Base-by-base conservation (phyloP, 257 asterid genomes). In the Solanum medicagineum region DNA sequence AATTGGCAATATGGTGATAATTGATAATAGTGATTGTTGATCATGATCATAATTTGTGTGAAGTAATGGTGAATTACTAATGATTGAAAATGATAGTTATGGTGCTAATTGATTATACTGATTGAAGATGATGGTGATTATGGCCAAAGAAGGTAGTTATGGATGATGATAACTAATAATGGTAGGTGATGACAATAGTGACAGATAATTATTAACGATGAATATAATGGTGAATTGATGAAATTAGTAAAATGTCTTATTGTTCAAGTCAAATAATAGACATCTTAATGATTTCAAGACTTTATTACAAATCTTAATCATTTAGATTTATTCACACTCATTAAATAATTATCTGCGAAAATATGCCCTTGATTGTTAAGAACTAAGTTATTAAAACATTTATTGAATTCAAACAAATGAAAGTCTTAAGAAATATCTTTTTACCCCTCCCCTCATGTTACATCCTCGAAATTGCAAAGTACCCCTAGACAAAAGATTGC, bases 181-280 rank as follows among this genome's bases (percentile, higher is more conserved):
- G 73, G 1, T 55, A 1, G 11, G 9, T 0, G 6, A 1, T 11
- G 20, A 3, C 14, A 15, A 24, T 1, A 5, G 13, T 13, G 7
- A 5, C 7, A 13, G 1, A 26, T 65, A 29, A 13, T 65, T 3
- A 8, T 3, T 6, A 44, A 8, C 17, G 20, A 24, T 63, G 8
- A 13, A 26, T 11, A 0, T 0, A 65, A 19, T 0, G 20, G 1
- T 65, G 11, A 13, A 13, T 65, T 2, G 20, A 60, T 22, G 15
- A 10, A 22, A 60, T 59, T 59, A 59, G 29, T n/a, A 22, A 12
- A 24, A 63, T 26, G 1, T 53, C 56, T 4, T 14, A 1, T 53
- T 53, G 19, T 4, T 13, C 17, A 53, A 53, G 1, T 53, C 1
- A 4, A 13, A 13, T 5, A 53, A 53, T 53, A 4, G 4, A 53